Conservation (phyloP, 202 grass and related monocot genomes). For the Brachypodium distachyon region DNA sequence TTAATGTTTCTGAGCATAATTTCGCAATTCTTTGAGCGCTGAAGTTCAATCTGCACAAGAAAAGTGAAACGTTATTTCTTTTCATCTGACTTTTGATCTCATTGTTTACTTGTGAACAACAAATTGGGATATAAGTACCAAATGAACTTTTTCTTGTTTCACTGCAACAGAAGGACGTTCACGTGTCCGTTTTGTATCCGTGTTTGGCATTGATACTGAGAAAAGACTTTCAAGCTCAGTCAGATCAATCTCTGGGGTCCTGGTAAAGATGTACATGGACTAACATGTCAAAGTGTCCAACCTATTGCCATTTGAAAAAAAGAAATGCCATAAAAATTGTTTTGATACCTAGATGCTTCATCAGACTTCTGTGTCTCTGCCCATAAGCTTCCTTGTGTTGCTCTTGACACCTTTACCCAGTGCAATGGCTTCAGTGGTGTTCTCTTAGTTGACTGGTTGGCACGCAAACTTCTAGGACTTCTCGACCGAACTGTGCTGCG, state of each 20-base stretch:
- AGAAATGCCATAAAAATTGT: slow-evolving; percentile 12
- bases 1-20: slow-evolving; percentile 96
- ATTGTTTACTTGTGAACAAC: background rate
- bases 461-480: slow-evolving; percentile 52
- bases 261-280: slow-evolving; percentile 28
- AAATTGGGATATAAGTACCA: slow-evolving; percentile 36
- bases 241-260: slow-evolving; percentile 83
- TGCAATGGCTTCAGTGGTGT: slow-evolving; percentile 76
- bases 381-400: slow-evolving; percentile 83
- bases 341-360: slow-evolving; percentile 51
- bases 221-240: slow-evolving; percentile 91
- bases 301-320: background rate
- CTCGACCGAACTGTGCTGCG: slow-evolving; percentile 32
- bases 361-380: slow-evolving; percentile 68
- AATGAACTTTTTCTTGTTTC: slow-evolving; percentile 81
- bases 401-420: slow-evolving; percentile 95
- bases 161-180: slow-evolving; percentile 35
- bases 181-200: slow-evolving; percentile 37
- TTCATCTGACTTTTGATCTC: background rate
- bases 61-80: slow-evolving; percentile 18
- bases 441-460: slow-evolving; percentile 54
- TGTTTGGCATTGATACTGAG: slow-evolving; percentile 65
- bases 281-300: background rate
- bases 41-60: slow-evolving; percentile 76
- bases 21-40: slow-evolving; percentile 88